These are phyloP conservation scores for Arabis hirsuta DNA, from an alignment of 345 rosid genomes.

Conservation along the genomic window DNA sequence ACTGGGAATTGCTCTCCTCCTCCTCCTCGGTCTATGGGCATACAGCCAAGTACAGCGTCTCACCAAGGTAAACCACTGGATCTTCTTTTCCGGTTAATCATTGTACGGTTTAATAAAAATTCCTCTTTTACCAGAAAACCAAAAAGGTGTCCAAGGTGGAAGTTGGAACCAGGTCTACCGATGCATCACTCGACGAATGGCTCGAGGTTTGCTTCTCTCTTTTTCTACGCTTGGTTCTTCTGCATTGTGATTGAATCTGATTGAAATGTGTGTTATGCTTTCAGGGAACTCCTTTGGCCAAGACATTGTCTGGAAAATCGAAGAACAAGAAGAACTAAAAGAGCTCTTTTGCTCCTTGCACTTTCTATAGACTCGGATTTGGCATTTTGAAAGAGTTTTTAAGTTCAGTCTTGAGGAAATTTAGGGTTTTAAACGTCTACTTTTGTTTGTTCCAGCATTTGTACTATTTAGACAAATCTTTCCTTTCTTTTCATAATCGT, in stretches of 20 bases:
- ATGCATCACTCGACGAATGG: slow-evolving; percentile 91
- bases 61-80: slow-evolving; percentile 64
- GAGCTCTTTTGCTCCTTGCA: slow-evolving; percentile 20
- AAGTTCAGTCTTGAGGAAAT: slow-evolving; percentile 33
- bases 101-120: neutral
- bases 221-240: neutral
- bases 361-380: slow-evolving; percentile 31
- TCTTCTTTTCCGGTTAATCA: neutral
- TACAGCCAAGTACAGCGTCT: slow-evolving; percentile 82
- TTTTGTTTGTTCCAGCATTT: slow-evolving; percentile 33
- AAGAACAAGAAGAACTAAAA: slow-evolving; percentile 47
- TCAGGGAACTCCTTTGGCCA: slow-evolving; percentile 44
- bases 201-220: slow-evolving; percentile 59
- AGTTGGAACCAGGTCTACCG: slow-evolving; percentile 79
- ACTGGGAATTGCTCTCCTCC: slow-evolving; percentile 85
- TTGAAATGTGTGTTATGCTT: slow-evolving; percentile 6
- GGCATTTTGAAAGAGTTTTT: slow-evolving; percentile 37
- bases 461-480: slow-evolving; percentile 38
- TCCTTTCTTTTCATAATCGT: slow-evolving; percentile 17
- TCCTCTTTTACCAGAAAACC: slow-evolving; percentile 65
- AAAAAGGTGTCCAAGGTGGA: slow-evolving; percentile 89
- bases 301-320: slow-evolving; percentile 44
- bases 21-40: slow-evolving; percentile 79
- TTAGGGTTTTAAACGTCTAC: slow-evolving; percentile 35
- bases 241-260: slow-evolving; percentile 20